Conservation (phyloP, 75 land plant genomes). For the Selaginella tamariscina region DNA sequence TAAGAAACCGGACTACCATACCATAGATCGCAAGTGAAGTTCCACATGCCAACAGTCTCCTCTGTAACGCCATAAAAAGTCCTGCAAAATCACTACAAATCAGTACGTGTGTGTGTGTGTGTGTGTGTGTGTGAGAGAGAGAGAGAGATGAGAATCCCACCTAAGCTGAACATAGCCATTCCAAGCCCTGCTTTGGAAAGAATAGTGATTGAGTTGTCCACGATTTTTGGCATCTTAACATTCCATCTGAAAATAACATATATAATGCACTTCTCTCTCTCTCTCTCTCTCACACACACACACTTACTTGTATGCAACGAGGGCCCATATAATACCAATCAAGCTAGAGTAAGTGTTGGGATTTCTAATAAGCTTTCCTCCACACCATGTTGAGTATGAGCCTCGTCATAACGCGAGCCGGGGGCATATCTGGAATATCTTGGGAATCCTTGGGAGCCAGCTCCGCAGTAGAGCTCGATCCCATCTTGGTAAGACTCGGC, state of each 20-base stretch:
- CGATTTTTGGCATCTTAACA: conserved; percentile 7
- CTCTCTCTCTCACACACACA: too few species aligned
- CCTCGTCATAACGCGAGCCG: conserved; percentile 61
- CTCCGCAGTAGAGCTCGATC: conserved; percentile 55
- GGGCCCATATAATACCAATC: conserved; percentile 57
- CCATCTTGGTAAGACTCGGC: conserved; percentile 29
- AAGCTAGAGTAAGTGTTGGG: conserved; percentile 73
- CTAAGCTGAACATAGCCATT: conserved; percentile 13
- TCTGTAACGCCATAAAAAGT: conserved; percentile 72
- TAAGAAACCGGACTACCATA: conserved; percentile 62
- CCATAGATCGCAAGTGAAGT: conserved; percentile 35
- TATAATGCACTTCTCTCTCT: too few species aligned
- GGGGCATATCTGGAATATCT: conserved; percentile 44
- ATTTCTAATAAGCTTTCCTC: conserved; percentile 51
- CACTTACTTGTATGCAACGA: conserved; percentile 58
- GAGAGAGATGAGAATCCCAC: neutral
- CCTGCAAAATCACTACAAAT: conserved; percentile 32
- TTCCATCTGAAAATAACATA: conserved; percentile 3
- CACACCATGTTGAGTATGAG: conserved; percentile 41
- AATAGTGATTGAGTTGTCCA: neutral
- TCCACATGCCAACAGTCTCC: conserved; percentile 65
- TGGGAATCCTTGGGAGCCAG: conserved; percentile 43
- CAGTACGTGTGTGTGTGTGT: too few species aligned
- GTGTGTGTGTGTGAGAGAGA: too few species aligned
- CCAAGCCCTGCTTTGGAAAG: conserved; percentile 10